These are phyloP conservation scores for Albugo candida DNA, from an alignment of 352 stramenopile genomes.

Conservation along the genomic window DNA sequence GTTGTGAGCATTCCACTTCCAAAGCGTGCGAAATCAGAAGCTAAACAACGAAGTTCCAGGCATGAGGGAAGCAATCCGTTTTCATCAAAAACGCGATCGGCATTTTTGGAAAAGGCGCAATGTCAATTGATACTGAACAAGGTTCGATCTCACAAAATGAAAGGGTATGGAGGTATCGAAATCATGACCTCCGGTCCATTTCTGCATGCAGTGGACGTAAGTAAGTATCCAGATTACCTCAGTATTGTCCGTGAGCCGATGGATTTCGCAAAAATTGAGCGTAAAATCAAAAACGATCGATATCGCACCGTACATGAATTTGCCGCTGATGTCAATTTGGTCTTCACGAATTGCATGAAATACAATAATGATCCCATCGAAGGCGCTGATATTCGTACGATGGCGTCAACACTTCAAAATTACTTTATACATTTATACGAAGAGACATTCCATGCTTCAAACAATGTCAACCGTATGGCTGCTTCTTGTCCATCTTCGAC, in stretches of 20 bases:
- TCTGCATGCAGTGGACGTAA: constrained; percentile 66
- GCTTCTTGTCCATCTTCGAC: constrained; percentile 4
- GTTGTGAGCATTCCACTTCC: background rate
- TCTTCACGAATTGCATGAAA: constrained; percentile 79
- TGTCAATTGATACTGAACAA: constrained; percentile 53
- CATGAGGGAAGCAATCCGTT: background rate
- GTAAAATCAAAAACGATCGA: constrained; percentile 67
- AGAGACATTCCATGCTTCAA: constrained; percentile 23
- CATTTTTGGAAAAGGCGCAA: constrained; percentile 38
- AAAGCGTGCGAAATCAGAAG: too few species aligned
- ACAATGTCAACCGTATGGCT: background rate
- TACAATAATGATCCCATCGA: constrained; percentile 77
- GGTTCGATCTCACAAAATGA: constrained; percentile 69
- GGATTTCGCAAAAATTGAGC: constrained; percentile 77
- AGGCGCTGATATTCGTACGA: constrained; percentile 70
- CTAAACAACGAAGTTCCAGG: too few species aligned
- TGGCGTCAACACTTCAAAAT: constrained; percentile 59
- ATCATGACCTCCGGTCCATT: constrained; percentile 65
- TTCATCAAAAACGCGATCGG: background rate
- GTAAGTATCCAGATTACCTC: constrained; percentile 70
- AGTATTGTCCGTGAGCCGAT: constrained; percentile 64
- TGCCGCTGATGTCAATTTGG: constrained; percentile 67
- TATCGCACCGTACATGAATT: constrained; percentile 64
- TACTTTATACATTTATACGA: constrained; percentile 68
- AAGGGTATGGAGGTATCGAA: constrained; percentile 58